These are phyloP conservation scores for Pseudocohnilembus persalinus DNA, from an alignment of 169 alveolate species.

Conservation along the genomic window DNA sequence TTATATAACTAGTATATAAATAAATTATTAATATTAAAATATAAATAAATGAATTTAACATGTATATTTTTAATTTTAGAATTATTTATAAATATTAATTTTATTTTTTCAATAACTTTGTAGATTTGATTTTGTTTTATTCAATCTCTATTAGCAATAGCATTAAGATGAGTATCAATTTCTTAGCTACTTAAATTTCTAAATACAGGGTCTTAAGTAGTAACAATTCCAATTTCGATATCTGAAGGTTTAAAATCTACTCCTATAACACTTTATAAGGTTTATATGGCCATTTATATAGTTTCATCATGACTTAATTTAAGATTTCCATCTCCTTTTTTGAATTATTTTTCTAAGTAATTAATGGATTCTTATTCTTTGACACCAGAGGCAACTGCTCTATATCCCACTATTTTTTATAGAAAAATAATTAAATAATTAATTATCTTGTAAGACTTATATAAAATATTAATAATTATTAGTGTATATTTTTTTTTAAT, in stretches of 20 bases:
- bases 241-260: constrained; percentile 63
- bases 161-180: constrained; percentile 38
- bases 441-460: too few relatives aligned
- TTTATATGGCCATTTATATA: constrained; percentile 67
- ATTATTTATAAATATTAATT: too few relatives aligned
- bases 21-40: too few relatives aligned
- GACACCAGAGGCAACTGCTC: constrained; percentile 63
- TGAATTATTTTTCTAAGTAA: constrained; percentile 62
- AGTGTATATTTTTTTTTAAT: background rate
- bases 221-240: constrained; percentile 78
- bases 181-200: constrained; percentile 62
- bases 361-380: constrained; percentile 71
- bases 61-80: too few relatives aligned
- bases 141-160: background rate
- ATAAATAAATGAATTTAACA: too few relatives aligned
- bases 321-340: constrained; percentile 48
- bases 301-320: constrained; percentile 61
- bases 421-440: too few relatives aligned
- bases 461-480: background rate
- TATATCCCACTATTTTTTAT: constrained; percentile 52
- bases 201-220: constrained; percentile 58
- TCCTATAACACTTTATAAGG: constrained; percentile 64
- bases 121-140: background rate
- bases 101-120: background rate
- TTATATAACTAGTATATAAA: too few relatives aligned